Evolutionary conservation across 192 early-diverging fungal genomes (phyloP), one percentile per base, ranked within the genome.

Genomic region (Haplosporangium gracile): DNA sequence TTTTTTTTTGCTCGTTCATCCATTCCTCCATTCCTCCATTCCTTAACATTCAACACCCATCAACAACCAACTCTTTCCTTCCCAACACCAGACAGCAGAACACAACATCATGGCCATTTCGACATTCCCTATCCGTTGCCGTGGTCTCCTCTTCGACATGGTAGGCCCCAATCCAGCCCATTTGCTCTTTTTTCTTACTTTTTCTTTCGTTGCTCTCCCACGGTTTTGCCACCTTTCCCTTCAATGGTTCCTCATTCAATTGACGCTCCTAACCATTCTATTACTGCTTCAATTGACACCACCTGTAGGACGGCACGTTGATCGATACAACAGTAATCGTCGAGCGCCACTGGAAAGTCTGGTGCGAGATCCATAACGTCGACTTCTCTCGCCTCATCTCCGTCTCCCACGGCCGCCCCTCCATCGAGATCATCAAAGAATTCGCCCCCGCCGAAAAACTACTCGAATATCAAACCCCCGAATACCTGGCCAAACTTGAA

Each of bases 261-360:
- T 3, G 26, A 43, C 40, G 51, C 22, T 9, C 42, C 43, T 5
- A 4, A 38, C 63, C 75, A 36, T 36, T 36, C 36, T 36, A 36
- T 2, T 26, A 20, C 51, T n/a, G 20, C 16, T 29, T 32, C 57
- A 63, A 72, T 24, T 2, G n/a, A 42, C 40, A 73, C 38, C 10
- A 16, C 16, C 34, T 39, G 7, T 70, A 86, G 75, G 91, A 92
- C 73, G 90, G 90, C 40, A 92, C 91, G 2, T 72, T 92, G 38
- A 87, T 92, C 76, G 91, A 92, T 72, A 92, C 91, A 0, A 92
- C 91, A 0, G 83, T 77, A 9, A 75, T 89, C 34, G 90, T 92
- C 18, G 89, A 91, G 40, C 86, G 88, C 42, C 85, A 90, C 32
- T 92, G 91, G 91, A 70, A 80, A 18, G 13, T 45, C 18, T 85